These are phyloP conservation scores for Colletotrichum sp. DNA, from an alignment of 2,329 filamentous ascomycete species.

Conservation along the genomic window DNA sequence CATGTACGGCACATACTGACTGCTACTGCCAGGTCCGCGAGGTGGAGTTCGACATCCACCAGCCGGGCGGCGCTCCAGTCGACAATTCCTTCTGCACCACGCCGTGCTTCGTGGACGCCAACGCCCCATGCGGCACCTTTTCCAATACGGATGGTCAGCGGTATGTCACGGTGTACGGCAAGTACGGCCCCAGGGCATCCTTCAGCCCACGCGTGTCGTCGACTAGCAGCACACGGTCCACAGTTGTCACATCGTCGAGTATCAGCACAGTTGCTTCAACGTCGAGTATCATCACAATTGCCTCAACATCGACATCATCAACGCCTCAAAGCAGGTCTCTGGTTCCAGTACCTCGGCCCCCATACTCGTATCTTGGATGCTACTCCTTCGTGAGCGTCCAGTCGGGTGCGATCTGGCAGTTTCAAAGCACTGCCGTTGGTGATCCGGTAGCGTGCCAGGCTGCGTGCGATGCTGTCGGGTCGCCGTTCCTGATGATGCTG, in stretches of 20 bases:
- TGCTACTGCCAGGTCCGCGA: background rate
- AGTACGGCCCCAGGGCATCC: background rate
- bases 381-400: too few relatives aligned
- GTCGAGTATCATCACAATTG: too few relatives aligned
- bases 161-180: background rate
- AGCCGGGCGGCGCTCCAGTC: background rate
- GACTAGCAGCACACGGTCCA: too few relatives aligned
- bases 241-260: fast-evolving
- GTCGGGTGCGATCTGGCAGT: too few relatives aligned
- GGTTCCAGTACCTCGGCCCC: fast-evolving
- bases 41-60: background rate
- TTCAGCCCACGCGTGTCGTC: background rate
- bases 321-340: too few relatives aligned
- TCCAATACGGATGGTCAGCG: background rate
- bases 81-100: background rate
- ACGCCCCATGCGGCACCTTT: background rate
- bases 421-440: too few relatives aligned
- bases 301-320: too few relatives aligned
- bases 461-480: too few relatives aligned
- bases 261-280: too few relatives aligned
- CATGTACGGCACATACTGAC: background rate
- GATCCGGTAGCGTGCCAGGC: too few relatives aligned
- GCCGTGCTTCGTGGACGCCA: background rate
- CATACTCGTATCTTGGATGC: too few relatives aligned
- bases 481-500: too few relatives aligned